Evolutionary conservation across 371 early-diverging fungal species (phyloP).

Genomic region (Rhizopus arrhizus): DNA sequence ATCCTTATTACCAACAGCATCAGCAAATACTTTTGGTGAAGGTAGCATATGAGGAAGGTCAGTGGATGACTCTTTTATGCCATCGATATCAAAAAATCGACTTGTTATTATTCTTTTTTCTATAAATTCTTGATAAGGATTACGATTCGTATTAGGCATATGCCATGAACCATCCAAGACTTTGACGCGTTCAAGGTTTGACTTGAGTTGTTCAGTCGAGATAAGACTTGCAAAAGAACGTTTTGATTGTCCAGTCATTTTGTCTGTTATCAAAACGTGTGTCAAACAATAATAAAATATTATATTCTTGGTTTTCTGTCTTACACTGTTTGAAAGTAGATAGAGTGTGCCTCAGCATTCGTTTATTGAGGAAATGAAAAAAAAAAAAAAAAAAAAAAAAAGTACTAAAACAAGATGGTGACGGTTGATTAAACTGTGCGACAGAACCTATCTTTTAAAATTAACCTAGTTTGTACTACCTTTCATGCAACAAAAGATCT

Average conservation of each 20-base stretch:
- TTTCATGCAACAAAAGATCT: background rate
- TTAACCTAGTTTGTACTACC: background rate
- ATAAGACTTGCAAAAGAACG: slow-evolving; percentile 35
- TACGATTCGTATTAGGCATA: slow-evolving; percentile 73
- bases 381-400: background rate
- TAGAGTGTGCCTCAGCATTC: background rate
- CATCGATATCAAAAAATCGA: slow-evolving; percentile 79
- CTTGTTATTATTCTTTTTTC: slow-evolving; percentile 58
- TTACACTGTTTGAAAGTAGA: slow-evolving; percentile 3
- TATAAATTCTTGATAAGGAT: slow-evolving; percentile 70
- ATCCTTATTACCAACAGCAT: slow-evolving; percentile 54
- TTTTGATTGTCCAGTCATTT: slow-evolving; percentile 6
- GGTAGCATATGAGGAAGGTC: slow-evolving; percentile 85
- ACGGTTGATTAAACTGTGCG: background rate
- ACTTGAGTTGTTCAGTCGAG: slow-evolving; percentile 29
- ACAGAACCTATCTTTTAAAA: background rate
- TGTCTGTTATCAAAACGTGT: background rate
- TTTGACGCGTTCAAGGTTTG: slow-evolving; percentile 53
- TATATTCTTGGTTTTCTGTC: background rate
- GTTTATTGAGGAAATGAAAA: slow-evolving; percentile 1
- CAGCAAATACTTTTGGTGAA: slow-evolving; percentile 58
- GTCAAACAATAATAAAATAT: background rate
- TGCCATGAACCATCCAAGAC: slow-evolving; percentile 91
- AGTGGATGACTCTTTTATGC: slow-evolving; percentile 63
- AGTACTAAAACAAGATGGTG: background rate